These are phyloP conservation scores for Suillus plorans DNA, from an alignment of 768 basidiomycete species.

Conservation along the genomic window DNA sequence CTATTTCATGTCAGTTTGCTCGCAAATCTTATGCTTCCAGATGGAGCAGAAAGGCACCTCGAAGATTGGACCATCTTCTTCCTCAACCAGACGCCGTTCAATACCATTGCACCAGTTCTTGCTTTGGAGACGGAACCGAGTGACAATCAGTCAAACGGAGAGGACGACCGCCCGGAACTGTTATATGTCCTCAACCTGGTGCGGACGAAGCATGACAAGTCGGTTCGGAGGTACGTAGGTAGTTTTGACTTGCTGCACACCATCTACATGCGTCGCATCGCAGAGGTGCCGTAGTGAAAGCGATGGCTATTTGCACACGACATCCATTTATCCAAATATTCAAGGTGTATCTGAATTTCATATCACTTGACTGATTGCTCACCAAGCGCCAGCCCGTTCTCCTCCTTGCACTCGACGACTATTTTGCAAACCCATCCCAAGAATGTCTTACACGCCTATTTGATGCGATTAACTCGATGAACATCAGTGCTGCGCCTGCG, in stretches of 20 bases:
- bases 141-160: conserved; percentile 25
- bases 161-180: conserved; percentile 47
- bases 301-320: conserved; percentile 89
- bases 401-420: conserved; percentile 92
- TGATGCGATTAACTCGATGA: conserved; percentile 91
- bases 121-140: conserved; percentile 56
- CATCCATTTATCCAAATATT: conserved; percentile 96
- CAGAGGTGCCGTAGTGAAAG: conserved; percentile 93
- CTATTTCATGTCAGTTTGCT: conserved; percentile 58
- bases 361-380: conserved; percentile 12
- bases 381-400: conserved; percentile 74
- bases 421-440: conserved; percentile 85
- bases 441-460: conserved; percentile 89
- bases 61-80: conserved; percentile 99
- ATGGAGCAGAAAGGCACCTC: conserved; percentile 91
- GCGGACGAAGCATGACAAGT: conserved; percentile 87
- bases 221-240: conserved; percentile 62
- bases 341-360: conserved; percentile 56
- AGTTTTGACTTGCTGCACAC: neutral
- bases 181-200: conserved; percentile 91
- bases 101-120: conserved; percentile 81
- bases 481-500: conserved; percentile 73
- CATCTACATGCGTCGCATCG: conserved; percentile 5
- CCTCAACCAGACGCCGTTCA: conserved; percentile 90
- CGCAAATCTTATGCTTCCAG: conserved; percentile 97